Evolutionary conservation across 73 alveolate species (phyloP).

Genomic region (Paramecium sonneborni): DNA sequence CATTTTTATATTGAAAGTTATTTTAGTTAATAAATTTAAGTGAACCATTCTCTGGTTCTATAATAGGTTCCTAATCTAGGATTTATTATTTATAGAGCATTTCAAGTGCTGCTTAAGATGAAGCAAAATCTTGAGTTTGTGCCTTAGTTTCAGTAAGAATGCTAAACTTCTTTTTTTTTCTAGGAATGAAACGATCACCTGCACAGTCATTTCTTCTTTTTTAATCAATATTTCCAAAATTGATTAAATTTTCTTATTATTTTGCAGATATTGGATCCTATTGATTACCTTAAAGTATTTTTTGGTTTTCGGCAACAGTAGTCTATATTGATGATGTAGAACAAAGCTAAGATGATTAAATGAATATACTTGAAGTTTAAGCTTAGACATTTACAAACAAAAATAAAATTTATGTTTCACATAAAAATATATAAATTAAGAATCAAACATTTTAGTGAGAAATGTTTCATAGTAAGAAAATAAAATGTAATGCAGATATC

Average conservation of each 20-base stretch:
- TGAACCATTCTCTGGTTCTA: conserved; percentile 25
- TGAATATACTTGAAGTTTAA: background rate
- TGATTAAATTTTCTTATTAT: background rate
- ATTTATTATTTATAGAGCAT: conserved; percentile 44
- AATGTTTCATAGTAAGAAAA: background rate
- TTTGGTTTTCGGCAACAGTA: background rate
- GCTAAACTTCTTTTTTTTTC: background rate
- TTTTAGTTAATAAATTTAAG: conserved; percentile 16
- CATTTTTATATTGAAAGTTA: background rate
- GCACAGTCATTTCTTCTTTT: background rate
- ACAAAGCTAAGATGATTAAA: background rate
- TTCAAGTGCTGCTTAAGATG: conserved; percentile 45
- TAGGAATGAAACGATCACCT: conserved; percentile 49
- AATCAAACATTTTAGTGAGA: background rate
- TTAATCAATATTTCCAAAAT: background rate
- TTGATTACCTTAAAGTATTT: background rate
- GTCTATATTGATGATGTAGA: background rate
- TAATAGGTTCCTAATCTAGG: background rate
- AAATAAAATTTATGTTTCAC: background rate
- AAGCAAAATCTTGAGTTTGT: background rate
- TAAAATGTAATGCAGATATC: background rate
- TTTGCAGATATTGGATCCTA: background rate
- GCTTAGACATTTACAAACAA: conserved; percentile 30
- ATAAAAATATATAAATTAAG: background rate
- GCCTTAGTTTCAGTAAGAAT: conserved; percentile 16